These are phyloP conservation scores for Kappamyces sp. DNA, from an alignment of 192 early-diverging fungal genomes.

Conservation along the genomic window DNA sequence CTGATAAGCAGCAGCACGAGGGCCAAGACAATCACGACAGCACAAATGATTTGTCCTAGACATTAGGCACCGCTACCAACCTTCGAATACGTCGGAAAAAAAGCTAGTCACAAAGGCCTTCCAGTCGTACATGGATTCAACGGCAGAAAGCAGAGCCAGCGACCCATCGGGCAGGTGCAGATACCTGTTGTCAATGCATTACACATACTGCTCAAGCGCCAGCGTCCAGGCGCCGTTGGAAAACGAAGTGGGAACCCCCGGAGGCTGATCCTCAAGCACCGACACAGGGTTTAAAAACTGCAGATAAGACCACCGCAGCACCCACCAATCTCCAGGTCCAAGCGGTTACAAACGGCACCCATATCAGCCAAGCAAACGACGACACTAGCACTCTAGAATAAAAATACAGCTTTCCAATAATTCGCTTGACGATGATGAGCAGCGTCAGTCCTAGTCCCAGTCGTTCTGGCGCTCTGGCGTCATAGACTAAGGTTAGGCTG, in stretches of 20 bases:
- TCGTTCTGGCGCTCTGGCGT: constrained; percentile 21
- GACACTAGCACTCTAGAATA: constrained; percentile 63
- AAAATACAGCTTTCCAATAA: constrained; percentile 9
- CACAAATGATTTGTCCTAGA: constrained; percentile 63
- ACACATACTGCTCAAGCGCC: neutral
- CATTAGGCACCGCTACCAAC: too few species aligned
- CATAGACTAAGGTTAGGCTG: constrained; percentile 29
- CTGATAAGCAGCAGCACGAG: constrained; percentile 76
- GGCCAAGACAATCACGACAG: constrained; percentile 69
- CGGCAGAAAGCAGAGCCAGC: neutral
- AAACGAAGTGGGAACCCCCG: neutral
- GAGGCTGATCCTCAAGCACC: neutral
- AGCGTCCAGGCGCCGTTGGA: neutral
- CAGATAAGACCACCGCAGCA: neutral
- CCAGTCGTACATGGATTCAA: constrained; percentile 5
- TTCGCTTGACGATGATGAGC: constrained; percentile 14
- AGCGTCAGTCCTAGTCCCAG: constrained; percentile 28
- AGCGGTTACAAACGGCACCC: constrained; percentile 74
- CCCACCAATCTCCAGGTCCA: constrained; percentile 68
- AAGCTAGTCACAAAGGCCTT: constrained; percentile 10
- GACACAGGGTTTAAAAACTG: neutral
- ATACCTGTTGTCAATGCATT: too few species aligned
- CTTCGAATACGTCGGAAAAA: constrained; percentile 64
- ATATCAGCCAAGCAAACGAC: constrained; percentile 67
- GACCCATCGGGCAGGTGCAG: neutral